Base-by-base conservation (phyloP, 306 rosid genomes). In the Luffa aegyptiaca region DNA sequence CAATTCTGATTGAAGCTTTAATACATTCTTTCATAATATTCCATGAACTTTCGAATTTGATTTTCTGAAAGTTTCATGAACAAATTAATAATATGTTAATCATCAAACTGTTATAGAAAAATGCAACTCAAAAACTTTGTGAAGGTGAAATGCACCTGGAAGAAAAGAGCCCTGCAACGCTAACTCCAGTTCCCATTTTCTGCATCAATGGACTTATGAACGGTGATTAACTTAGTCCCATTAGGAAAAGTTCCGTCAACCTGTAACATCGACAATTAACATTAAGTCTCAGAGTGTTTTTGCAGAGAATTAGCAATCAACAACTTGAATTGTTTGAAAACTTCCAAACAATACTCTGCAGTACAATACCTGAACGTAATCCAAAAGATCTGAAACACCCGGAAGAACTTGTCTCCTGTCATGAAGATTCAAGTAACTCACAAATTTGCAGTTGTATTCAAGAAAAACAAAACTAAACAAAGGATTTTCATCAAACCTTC, bases 391-490 rank as follows among this genome's bases (percentile, higher is more conserved):
- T 33, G 88, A 92, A 77, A 95, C 97, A 51, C 90, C 89, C 8
- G 97, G 90, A 86, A 95, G 99, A 89, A 95, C 99, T 78, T 91
- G 97, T 74, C 90, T 90, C 93, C 99, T 95, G 93, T 81, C 49
- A 20, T 61, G 76, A 82, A 65, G 42, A n/a, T n/a, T n/a, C n/a
- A n/a, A n/a, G n/a, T n/a, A n/a, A n/a, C n/a, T n/a, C n/a, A n/a
- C n/a, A n/a, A n/a, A n/a, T n/a, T n/a, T n/a, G n/a, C n/a, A n/a
- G n/a, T n/a, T n/a, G n/a, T n/a, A n/a, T n/a, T n/a, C n/a, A n/a
- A n/a, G n/a, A n/a, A n/a, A n/a, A n/a, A n/a, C n/a, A n/a, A n/a
- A n/a, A n/a, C n/a, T n/a, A n/a, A n/a, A n/a, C n/a, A n/a, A n/a
- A n/a, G 74, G 20, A 59, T 5, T 64, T n/a, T 59, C 79, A 64